phyloP scores from a whole-genome alignment of 2,329 filamentous ascomycete species.

The Fusarium luffae region DNA sequence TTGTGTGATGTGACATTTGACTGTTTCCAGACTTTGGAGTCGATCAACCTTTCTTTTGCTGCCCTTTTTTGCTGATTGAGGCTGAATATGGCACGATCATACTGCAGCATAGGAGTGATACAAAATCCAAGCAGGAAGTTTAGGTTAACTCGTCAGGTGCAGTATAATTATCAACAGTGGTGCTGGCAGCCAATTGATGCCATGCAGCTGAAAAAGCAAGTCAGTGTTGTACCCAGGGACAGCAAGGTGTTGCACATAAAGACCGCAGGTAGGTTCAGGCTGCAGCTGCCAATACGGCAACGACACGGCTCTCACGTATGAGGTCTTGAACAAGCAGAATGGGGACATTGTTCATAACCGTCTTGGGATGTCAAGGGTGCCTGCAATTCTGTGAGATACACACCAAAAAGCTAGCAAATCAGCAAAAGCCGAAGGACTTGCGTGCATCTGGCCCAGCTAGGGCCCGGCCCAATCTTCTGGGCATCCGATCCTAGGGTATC shows the following conservation, averaged over 20 bases:
- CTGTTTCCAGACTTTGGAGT: slow-evolving; percentile 53
- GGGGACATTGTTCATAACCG: slow-evolving; percentile 1
- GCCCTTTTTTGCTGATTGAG: slow-evolving; percentile 16
- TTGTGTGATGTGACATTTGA: slow-evolving; percentile 59
- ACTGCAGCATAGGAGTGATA: slow-evolving; percentile 34
- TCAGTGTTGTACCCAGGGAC: slow-evolving; percentile 26
- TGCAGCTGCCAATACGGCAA: slow-evolving; percentile 34
- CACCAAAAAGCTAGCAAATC: slow-evolving; percentile 25
- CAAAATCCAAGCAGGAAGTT: slow-evolving; percentile 15
- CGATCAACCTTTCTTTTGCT: slow-evolving; percentile 29
- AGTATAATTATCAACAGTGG: slow-evolving; percentile 13
- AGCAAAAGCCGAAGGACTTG: slow-evolving; percentile 28
- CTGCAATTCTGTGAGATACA: slow-evolving; percentile 27
- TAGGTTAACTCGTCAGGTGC: slow-evolving; percentile 14
- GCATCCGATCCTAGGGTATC: slow-evolving; percentile 13
- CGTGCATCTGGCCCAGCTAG: slow-evolving; percentile 16
- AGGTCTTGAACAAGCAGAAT: slow-evolving; percentile 2
- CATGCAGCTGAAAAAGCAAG: slow-evolving; percentile 22
- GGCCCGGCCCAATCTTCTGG: slow-evolving; percentile 37
- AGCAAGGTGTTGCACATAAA: slow-evolving; percentile 33
- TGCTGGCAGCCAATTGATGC: slow-evolving; percentile 17
- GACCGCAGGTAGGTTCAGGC: slow-evolving; percentile 19
- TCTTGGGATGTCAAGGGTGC: slow-evolving; percentile 9
- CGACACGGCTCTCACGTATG: background rate
- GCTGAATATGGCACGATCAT: slow-evolving; percentile 27